Conservation (phyloP, 2,329 filamentous ascomycete species). For the Hypoxylon sp. region DNA sequence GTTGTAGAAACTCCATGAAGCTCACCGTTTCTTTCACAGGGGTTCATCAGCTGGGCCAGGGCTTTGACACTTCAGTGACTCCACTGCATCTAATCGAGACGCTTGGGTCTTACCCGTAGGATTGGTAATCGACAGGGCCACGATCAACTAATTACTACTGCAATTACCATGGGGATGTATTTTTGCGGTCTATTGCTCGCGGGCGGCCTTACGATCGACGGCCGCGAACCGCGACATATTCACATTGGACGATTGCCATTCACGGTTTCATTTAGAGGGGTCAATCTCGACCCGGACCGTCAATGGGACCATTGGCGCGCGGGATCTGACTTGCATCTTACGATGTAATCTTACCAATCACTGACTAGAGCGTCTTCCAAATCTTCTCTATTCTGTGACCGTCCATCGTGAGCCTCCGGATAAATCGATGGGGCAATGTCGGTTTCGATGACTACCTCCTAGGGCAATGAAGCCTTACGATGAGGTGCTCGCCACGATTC, state of each 20-base stretch:
- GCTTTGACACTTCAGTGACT: conserved; percentile 22
- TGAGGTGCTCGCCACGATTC: not conserved
- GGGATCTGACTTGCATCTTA: conserved; percentile 22
- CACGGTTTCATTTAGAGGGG: conserved; percentile 12
- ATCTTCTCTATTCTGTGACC: not conserved
- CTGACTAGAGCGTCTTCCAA: not conserved
- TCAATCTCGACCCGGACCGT: conserved; percentile 5
- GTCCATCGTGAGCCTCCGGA: not conserved
- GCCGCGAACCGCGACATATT: conserved; percentile 3
- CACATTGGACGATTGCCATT: not conserved
- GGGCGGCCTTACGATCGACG: not conserved
- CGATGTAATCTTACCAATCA: conserved; percentile 23
- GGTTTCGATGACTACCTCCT: not conserved
- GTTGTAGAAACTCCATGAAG: conserved; percentile 20
- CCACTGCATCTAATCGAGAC: conserved; percentile 35
- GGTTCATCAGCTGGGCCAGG: conserved; percentile 44
- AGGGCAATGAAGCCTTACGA: not conserved
- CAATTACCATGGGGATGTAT: not conserved
- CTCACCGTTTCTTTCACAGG: conserved; percentile 35
- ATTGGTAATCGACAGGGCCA: conserved; percentile 17
- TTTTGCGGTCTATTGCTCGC: conserved; percentile 6
- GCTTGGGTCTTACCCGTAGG: conserved; percentile 18
- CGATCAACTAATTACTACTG: conserved; percentile 9
- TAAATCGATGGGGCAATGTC: not conserved
- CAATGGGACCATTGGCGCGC: conserved; percentile 14